Conservation (phyloP, 345 rosid genomes). For the Aegle marmelos region DNA sequence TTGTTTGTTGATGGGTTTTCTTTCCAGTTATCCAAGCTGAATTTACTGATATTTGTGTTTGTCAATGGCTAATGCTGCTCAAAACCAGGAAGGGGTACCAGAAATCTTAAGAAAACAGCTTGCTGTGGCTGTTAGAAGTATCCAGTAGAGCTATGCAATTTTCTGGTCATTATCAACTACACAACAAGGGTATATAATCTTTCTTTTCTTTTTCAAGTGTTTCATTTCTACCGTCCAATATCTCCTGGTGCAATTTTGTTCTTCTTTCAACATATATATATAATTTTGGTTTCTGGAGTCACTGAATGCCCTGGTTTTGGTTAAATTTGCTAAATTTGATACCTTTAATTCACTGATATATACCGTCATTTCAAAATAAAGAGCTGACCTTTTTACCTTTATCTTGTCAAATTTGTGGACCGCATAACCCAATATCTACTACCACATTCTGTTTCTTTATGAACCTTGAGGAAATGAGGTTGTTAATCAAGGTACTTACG, state of each 20-base stretch:
- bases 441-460: neutral
- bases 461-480: conserved; percentile 3
- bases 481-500: neutral
- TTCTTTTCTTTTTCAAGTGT: neutral
- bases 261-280: conserved; percentile 1
- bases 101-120: conserved; percentile 64
- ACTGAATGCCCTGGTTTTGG: neutral
- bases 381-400: neutral
- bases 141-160: conserved; percentile 91
- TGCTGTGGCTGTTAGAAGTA: conserved; percentile 77
- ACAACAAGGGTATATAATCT: conserved; percentile 55
- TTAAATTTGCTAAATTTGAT: neutral
- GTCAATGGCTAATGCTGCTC: conserved; percentile 47
- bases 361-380: neutral
- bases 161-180: conserved; percentile 81
- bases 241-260: neutral
- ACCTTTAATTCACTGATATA: neutral
- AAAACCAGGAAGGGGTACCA: conserved; percentile 30
- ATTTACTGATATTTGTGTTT: neutral
- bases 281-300: neutral
- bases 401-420: neutral
- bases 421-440: neutral
- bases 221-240: neutral
- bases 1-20: neutral
- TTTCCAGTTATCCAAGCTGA: neutral